These are phyloP conservation scores for Fusarium floridanum DNA, from an alignment of 2,329 filamentous ascomycete species.

Conservation along the genomic window DNA sequence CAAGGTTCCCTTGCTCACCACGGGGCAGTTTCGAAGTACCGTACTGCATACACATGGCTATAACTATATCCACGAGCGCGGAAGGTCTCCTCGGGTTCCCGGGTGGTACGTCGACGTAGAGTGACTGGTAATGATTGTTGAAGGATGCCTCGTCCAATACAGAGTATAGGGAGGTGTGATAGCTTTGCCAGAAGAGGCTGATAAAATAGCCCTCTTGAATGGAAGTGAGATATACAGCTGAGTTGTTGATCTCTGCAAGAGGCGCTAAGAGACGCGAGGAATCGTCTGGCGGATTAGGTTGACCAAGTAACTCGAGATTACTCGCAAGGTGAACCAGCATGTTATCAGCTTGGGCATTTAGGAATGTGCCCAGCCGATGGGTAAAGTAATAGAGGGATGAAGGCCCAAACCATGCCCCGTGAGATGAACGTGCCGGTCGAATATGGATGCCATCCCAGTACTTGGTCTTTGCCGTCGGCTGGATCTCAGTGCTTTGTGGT, in stretches of 20 bases:
- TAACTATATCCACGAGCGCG: not conserved
- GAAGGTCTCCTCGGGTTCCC: not conserved
- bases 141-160: not conserved
- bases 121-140: not conserved
- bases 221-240: not conserved
- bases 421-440: not conserved
- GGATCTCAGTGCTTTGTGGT: not conserved
- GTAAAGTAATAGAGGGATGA: not conserved
- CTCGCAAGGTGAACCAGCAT: not conserved
- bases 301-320: not conserved
- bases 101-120: not conserved
- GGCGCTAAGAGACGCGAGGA: not conserved
- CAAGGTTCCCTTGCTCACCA: not conserved
- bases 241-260: not conserved
- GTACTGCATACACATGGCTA: slow-evolving; percentile 2
- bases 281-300: not conserved
- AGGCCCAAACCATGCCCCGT: not conserved
- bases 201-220: not conserved
- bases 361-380: not conserved
- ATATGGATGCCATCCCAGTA: not conserved
- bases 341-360: not conserved
- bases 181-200: not conserved
- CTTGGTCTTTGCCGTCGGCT: not conserved
- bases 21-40: not conserved
- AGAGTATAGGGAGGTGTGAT: not conserved